A percentile compares a stretch with the other conserved stretches of the same genome.
phyloP scores from a whole-genome alignment of 2,329 filamentous ascomycete species.

The Sporothrix brunneoviolacea region DNA sequence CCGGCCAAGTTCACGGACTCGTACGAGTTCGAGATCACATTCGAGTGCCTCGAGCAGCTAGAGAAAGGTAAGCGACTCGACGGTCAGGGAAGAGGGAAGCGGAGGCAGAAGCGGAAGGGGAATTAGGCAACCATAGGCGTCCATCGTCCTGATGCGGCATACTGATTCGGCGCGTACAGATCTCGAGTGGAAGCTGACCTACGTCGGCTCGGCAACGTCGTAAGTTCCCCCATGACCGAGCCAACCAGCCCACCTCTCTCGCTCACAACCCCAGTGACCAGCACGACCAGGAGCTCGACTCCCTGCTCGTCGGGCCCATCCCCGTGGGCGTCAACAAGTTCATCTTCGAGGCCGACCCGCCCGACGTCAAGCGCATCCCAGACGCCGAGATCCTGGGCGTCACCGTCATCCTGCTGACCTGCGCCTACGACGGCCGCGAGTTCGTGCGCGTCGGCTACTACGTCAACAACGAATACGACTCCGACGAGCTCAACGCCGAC shows the following conservation, averaged over 20 bases:
- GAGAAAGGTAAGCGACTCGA: conserved; percentile 69
- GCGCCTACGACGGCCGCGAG: conserved; percentile 91
- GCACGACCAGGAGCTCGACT: conserved; percentile 97
- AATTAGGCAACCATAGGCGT: no score
- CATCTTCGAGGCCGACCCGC: conserved; percentile 90
- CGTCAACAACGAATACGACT: conserved; percentile 98
- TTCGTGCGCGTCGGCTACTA: conserved; percentile 99
- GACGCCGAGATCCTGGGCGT: conserved; percentile 94
- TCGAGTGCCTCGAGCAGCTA: conserved; percentile 90
- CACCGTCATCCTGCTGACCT: conserved; percentile 92
- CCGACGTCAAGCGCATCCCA: conserved; percentile 83
- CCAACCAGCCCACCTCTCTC: no score
- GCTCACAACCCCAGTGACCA: no score
- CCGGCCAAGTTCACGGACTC: conserved; percentile 87
- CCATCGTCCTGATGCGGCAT: neutral
- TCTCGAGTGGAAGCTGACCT: conserved; percentile 98
- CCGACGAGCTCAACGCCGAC: conserved; percentile 79
- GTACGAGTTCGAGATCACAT: conserved; percentile 98
- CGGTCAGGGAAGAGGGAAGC: no score
- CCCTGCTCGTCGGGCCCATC: conserved; percentile 92
- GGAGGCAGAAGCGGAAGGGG: neutral
- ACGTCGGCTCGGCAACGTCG: conserved; percentile 97
- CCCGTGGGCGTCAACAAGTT: conserved; percentile 98
- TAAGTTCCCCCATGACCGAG: no score
- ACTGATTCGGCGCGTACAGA: conserved; percentile 46